Evolutionary conservation across 106 monocot genomes (phyloP).

Genomic region (Dendrobium officinale): DNA sequence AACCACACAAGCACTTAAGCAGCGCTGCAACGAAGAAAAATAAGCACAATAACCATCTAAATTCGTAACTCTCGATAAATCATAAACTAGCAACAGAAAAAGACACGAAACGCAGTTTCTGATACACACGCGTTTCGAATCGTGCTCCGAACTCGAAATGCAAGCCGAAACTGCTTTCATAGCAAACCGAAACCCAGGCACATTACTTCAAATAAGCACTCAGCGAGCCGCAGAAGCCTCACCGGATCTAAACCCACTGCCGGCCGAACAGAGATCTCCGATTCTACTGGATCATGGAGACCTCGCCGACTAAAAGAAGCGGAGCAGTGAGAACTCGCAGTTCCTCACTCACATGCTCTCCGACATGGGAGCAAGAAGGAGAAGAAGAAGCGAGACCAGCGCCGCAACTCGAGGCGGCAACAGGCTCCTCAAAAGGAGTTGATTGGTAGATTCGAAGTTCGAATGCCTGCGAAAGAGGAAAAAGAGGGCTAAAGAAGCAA

Average conservation of each 20-base stretch:
- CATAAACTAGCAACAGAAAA: neutral
- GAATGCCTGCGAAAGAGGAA: slow-evolving; percentile 1
- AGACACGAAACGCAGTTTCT: neutral
- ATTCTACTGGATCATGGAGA: neutral
- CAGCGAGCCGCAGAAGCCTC: neutral
- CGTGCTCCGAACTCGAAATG: neutral
- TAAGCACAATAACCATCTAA: neutral
- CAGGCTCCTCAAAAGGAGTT: neutral
- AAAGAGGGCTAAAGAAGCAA: neutral
- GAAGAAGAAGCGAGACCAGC: neutral
- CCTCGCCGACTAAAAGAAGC: neutral
- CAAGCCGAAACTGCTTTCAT: neutral
- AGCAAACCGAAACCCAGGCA: neutral
- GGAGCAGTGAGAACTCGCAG: neutral
- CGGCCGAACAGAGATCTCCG: slow-evolving; percentile 7
- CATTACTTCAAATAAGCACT: neutral
- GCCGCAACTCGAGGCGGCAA: slow-evolving; percentile 10
- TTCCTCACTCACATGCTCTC: neutral
- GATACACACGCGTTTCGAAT: slow-evolving; percentile 3
- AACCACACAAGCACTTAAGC: neutral
- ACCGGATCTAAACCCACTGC: slow-evolving; percentile 7
- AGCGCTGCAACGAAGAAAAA: neutral
- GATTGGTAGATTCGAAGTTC: slow-evolving; percentile 4
- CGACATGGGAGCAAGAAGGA: neutral
- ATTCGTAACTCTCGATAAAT: neutral